These are phyloP conservation scores for Penstemon newberryi DNA, from an alignment of 257 asterid genomes.

Conservation along the genomic window DNA sequence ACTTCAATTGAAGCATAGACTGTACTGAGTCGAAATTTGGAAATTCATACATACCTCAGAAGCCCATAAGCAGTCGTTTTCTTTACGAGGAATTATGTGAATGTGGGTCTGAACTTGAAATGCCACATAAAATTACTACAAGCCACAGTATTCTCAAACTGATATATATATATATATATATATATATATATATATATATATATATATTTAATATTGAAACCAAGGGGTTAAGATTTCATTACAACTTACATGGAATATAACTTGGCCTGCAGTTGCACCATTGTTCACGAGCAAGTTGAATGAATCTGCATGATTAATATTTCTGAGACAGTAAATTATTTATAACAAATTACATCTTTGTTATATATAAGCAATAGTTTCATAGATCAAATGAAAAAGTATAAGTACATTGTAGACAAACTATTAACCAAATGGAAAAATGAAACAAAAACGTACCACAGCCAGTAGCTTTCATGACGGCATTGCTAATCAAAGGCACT, in stretches of 20 bases:
- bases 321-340: neutral
- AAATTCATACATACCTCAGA: slow-evolving; percentile 59
- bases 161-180: neutral
- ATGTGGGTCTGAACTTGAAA: slow-evolving; percentile 82
- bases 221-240: neutral
- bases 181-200: too few relatives aligned
- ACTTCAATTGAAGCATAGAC: neutral
- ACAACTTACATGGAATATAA: slow-evolving; percentile 74
- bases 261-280: slow-evolving; percentile 94
- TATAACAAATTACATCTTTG: neutral
- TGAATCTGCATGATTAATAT: slow-evolving; percentile 57
- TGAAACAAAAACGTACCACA: slow-evolving; percentile 53
- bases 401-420: too few relatives aligned
- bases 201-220: neutral
- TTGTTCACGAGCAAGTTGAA: slow-evolving; percentile 96
- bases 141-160: slow-evolving; percentile 24
- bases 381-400: neutral
- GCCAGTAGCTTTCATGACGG: slow-evolving; percentile 89
- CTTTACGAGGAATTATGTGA: slow-evolving; percentile 92
- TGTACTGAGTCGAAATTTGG: neutral
- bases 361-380: neutral
- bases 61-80: slow-evolving; percentile 86
- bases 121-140: slow-evolving; percentile 27
- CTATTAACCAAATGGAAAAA: neutral
- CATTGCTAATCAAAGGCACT: slow-evolving; percentile 87